Conservation (phyloP, 1,139 yeast species). For the Pichia sp. region DNA sequence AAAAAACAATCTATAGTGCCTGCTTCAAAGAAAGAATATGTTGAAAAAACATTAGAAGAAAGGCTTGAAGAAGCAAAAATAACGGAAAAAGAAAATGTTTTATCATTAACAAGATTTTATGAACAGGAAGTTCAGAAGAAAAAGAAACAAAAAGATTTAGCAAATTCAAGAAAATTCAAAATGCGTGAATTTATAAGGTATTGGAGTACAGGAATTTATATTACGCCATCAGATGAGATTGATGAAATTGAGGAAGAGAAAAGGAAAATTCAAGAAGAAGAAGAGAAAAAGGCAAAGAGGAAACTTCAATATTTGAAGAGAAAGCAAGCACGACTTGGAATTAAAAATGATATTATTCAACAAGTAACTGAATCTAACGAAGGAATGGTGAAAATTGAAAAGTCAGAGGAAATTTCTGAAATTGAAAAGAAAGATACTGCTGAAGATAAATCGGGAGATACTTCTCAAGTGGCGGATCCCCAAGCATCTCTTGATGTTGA, state of each 20-base stretch:
- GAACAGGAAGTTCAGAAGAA: conserved; percentile 83
- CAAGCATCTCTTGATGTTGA: too few species aligned
- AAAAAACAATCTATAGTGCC: conserved; percentile 43
- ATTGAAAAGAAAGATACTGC: too few species aligned
- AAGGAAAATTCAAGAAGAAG: conserved; percentile 30
- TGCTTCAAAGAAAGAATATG: conserved; percentile 34
- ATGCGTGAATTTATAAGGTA: conserved; percentile 52
- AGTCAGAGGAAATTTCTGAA: too few species aligned
- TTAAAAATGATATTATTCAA: too few species aligned
- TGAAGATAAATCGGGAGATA: too few species aligned
- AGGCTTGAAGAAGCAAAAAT: conserved; percentile 76
- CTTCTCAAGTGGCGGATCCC: too few species aligned
- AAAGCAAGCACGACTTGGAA: conserved; percentile 13
- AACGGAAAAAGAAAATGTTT: conserved; percentile 72
- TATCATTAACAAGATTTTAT: conserved; percentile 67
- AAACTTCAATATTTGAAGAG: conserved; percentile 36
- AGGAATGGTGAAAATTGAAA: too few species aligned
- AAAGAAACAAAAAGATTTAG: conserved; percentile 65
- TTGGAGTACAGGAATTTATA: conserved; percentile 35
- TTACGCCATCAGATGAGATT: conserved; percentile 51
- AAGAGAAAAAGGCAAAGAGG: conserved; percentile 33
- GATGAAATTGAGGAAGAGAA: conserved; percentile 37
- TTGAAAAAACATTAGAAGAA: conserved; percentile 78
- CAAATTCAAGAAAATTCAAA: conserved; percentile 57
- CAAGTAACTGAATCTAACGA: too few species aligned